These are phyloP conservation scores for Eimeria sp. DNA, from an alignment of 169 alveolate genomes.

Conservation along the genomic window DNA sequence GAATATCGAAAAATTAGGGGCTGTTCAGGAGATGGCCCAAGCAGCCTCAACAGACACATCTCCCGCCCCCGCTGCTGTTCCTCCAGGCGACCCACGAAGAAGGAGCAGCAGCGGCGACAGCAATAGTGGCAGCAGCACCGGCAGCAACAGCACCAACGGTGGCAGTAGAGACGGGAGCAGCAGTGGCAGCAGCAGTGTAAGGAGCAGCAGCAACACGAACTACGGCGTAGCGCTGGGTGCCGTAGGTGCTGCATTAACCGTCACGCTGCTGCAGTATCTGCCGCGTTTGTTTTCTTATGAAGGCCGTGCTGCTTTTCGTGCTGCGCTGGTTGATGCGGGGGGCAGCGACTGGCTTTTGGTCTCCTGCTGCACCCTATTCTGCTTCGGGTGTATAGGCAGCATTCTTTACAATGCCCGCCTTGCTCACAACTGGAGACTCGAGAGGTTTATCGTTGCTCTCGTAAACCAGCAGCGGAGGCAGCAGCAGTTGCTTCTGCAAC, in stretches of 20 bases:
- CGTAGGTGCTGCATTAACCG: constrained; percentile 14
- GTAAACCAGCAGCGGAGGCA: constrained; percentile 37
- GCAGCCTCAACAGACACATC: constrained; percentile 27
- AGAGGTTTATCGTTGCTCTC: constrained; percentile 20
- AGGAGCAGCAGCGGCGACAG: too few relatives aligned
- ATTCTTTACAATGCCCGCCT: constrained; percentile 34
- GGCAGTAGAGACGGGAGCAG: not conserved
- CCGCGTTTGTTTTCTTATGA: constrained; percentile 24
- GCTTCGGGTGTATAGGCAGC: constrained; percentile 22
- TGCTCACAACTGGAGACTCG: constrained; percentile 54
- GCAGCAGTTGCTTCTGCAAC: constrained; percentile 42
- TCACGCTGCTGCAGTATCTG: constrained; percentile 19
- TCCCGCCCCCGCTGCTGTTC: not conserved
- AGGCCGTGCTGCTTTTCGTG: not conserved
- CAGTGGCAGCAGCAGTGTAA: constrained; percentile 7
- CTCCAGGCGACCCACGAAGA: not conserved
- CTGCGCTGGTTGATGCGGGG: not conserved
- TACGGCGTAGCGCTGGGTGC: constrained; percentile 34
- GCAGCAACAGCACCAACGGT: constrained; percentile 36
- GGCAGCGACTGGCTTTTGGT: constrained; percentile 6
- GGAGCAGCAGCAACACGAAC: constrained; percentile 20
- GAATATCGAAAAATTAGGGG: not conserved
- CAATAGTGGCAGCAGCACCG: not conserved
- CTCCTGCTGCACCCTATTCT: constrained; percentile 21
- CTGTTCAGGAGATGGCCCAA: not conserved